Conservation (phyloP, 345 rosid genomes). For the Salix purpurea region DNA sequence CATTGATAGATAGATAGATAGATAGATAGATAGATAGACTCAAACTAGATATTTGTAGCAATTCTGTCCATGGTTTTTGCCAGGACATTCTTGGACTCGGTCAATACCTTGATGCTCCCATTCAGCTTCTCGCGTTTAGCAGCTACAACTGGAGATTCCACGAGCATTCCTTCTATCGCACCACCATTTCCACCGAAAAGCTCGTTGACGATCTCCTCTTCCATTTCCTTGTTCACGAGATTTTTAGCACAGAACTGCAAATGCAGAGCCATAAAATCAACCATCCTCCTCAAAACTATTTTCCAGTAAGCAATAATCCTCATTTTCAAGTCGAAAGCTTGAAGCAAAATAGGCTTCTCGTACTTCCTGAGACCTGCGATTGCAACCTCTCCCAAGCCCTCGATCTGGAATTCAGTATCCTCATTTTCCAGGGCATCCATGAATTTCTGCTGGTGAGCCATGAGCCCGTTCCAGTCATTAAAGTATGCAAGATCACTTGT, state of each 20-base stretch:
- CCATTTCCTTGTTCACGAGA: constrained; percentile 21
- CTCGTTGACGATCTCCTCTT: constrained; percentile 21
- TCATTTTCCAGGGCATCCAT: background rate
- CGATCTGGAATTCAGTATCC: background rate
- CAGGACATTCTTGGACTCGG: constrained; percentile 30
- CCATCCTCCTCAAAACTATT: constrained; percentile 25
- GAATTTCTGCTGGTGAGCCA: constrained; percentile 10
- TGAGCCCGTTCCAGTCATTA: constrained; percentile 19
- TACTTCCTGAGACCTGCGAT: background rate
- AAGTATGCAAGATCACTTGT: constrained; percentile 33
- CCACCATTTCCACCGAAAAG: background rate
- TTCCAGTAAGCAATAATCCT: constrained; percentile 28
- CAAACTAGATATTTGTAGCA: background rate
- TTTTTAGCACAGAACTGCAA: constrained; percentile 18
- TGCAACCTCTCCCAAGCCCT: constrained; percentile 17
- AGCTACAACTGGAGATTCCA: constrained; percentile 23
- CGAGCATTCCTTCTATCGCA: constrained; percentile 20
- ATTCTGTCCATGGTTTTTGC: constrained; percentile 2
- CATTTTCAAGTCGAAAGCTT: no score
- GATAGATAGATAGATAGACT: no score
- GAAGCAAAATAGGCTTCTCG: constrained; percentile 1
- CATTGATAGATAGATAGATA: no score
- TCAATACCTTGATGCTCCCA: constrained; percentile 13
- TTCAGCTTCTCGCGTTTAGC: constrained; percentile 33
- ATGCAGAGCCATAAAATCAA: constrained; percentile 27